Evolutionary conservation across 1,139 yeast species (phyloP).

Genomic region (Blastobotrys malaysiensis): DNA sequence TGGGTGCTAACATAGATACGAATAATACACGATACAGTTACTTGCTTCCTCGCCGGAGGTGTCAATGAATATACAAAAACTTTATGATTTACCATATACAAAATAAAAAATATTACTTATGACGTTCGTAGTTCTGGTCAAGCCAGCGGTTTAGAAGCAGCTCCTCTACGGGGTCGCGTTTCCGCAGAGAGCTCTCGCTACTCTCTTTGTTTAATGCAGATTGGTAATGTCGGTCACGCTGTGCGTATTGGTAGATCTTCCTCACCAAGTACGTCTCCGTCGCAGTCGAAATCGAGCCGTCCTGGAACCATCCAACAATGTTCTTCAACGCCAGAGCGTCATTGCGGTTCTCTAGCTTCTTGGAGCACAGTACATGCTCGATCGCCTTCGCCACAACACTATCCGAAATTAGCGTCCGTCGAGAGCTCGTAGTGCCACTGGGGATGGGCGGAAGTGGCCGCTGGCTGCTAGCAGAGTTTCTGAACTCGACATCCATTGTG

Average conservation of each 20-base stretch:
- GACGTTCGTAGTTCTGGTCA: slow-evolving; percentile 28
- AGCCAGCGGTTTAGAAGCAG: slow-evolving; percentile 44
- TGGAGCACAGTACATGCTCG: slow-evolving; percentile 5
- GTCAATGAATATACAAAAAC: too few species aligned
- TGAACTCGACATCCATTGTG: background rate
- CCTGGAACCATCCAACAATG: slow-evolving; percentile 9
- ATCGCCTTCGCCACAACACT: slow-evolving; percentile 5
- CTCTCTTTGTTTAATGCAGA: slow-evolving; percentile 1
- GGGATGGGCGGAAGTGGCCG: background rate
- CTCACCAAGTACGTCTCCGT: slow-evolving; percentile 22
- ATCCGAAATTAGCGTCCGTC: background rate
- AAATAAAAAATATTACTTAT: background rate
- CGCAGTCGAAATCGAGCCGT: slow-evolving; percentile 2
- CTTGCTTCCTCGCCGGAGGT: too few species aligned
- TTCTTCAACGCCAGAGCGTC: slow-evolving; percentile 6
- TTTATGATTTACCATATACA: background rate
- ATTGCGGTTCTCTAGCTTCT: slow-evolving; percentile 2
- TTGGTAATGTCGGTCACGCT: slow-evolving; percentile 9
- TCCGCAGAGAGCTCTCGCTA: slow-evolving; percentile 15
- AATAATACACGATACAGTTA: too few species aligned
- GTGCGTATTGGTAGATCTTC: slow-evolving; percentile 20
- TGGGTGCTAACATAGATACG: background rate
- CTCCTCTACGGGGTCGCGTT: slow-evolving; percentile 48
- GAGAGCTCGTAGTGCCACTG: background rate
- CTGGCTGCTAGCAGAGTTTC: background rate